Evolutionary conservation across 1,139 yeast genomes (phyloP).

Genomic region (Eremothecium coryli): DNA sequence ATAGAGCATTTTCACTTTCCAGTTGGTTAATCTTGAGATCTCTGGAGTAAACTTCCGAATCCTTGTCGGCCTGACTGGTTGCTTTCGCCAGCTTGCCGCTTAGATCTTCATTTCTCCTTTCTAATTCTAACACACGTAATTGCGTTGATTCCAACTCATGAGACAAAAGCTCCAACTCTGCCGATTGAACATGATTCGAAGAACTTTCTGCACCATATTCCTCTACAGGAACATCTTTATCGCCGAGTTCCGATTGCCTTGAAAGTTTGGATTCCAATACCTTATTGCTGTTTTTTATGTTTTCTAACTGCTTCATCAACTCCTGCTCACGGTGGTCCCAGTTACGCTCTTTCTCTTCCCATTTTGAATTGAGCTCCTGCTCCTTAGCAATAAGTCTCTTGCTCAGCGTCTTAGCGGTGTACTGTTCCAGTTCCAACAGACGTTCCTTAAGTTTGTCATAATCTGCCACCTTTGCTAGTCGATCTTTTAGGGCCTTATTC

Average conservation of each 20-base stretch:
- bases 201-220: slow-evolving; percentile 6
- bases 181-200: slow-evolving; percentile 9
- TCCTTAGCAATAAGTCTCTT: slow-evolving; percentile 45
- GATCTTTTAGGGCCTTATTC: slow-evolving; percentile 48
- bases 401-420: slow-evolving; percentile 43
- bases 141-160: slow-evolving; percentile 72
- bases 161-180: slow-evolving; percentile 50
- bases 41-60: slow-evolving; percentile 29
- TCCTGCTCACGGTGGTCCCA: slow-evolving; percentile 48
- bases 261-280: slow-evolving; percentile 47
- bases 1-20: slow-evolving; percentile 57
- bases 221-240: slow-evolving; percentile 24
- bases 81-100: slow-evolving; percentile 51
- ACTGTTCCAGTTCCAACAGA: slow-evolving; percentile 49
- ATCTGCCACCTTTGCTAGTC: slow-evolving; percentile 60
- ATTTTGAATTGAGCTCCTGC: slow-evolving; percentile 47
- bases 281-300: slow-evolving; percentile 37
- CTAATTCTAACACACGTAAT: slow-evolving; percentile 59
- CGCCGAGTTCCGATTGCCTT: slow-evolving; percentile 38
- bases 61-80: slow-evolving; percentile 28
- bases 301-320: slow-evolving; percentile 37
- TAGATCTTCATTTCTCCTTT: slow-evolving; percentile 66
- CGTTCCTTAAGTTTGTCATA: slow-evolving; percentile 66
- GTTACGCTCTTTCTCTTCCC: slow-evolving; percentile 55
- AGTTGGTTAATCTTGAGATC: slow-evolving; percentile 43